Evolutionary conservation across 495 filamentous ascomycete genomes (phyloP).

Genomic region (Xylaria venustula): DNA sequence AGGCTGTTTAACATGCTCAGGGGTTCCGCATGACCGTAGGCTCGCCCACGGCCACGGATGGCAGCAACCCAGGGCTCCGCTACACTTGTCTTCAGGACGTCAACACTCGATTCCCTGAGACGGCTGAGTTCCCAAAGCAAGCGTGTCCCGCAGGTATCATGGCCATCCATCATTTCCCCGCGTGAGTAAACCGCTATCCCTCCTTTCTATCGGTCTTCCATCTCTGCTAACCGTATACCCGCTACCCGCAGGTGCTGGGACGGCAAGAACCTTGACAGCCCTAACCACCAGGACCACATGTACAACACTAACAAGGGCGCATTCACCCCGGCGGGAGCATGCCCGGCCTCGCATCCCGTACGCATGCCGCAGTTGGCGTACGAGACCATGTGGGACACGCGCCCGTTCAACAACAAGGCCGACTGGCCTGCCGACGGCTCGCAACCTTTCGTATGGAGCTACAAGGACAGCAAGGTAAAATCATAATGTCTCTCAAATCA

Average conservation of each 20-base stretch:
- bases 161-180: constrained; percentile 34
- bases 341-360: constrained; percentile 41
- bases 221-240: constrained; percentile 1
- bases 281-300: constrained; percentile 47
- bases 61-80: constrained; percentile 23
- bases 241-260: constrained; percentile 40
- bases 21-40: constrained; percentile 45
- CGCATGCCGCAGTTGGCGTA: constrained; percentile 40
- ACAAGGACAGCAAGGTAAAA: constrained; percentile 25
- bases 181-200: constrained; percentile 22
- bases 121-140: constrained; percentile 18
- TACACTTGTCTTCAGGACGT: constrained; percentile 31
- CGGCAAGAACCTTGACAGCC: constrained; percentile 48
- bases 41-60: constrained; percentile 22
- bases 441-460: constrained; percentile 34
- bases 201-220: constrained; percentile 5
- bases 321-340: constrained; percentile 32
- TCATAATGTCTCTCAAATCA: constrained; percentile 3
- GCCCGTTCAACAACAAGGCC: constrained; percentile 37
- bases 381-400: constrained; percentile 46
- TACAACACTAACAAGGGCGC: constrained; percentile 24
- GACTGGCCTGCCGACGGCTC: constrained; percentile 39
- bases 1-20: constrained; percentile 21
- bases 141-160: constrained; percentile 33
- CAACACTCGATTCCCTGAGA: constrained; percentile 32